Evolutionary conservation across 2,329 filamentous ascomycete species (phyloP).

Genomic region (Paraconiothyrium sp.): DNA sequence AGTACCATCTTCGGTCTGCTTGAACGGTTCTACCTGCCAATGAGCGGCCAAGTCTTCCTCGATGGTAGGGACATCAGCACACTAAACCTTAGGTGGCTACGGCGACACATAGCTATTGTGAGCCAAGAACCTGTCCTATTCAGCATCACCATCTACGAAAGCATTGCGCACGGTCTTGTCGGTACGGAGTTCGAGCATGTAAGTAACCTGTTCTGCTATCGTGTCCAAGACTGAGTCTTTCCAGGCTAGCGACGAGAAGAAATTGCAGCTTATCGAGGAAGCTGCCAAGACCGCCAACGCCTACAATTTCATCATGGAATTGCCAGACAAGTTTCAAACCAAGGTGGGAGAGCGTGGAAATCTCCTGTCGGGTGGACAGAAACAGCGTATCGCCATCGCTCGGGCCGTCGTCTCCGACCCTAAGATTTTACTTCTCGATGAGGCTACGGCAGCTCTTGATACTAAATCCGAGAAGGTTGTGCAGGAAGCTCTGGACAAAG

Average conservation of each 20-base stretch:
- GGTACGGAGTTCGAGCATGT: constrained; percentile 80
- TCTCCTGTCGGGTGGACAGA: constrained; percentile 91
- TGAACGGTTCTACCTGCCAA: constrained; percentile 93
- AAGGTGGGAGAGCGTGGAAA: constrained; percentile 96
- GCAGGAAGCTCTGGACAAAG: constrained; percentile 88
- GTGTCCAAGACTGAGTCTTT: neutral
- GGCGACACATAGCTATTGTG: constrained; percentile 90
- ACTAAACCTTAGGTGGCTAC: constrained; percentile 88
- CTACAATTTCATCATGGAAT: constrained; percentile 83
- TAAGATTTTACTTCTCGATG: constrained; percentile 90
- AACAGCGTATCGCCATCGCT: constrained; percentile 95
- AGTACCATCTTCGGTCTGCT: constrained; percentile 93
- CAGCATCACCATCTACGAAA: constrained; percentile 85
- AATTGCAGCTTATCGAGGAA: constrained; percentile 75
- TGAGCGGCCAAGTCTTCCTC: constrained; percentile 78
- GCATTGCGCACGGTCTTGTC: constrained; percentile 90
- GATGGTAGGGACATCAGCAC: constrained; percentile 84
- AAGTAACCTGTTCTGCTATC: constrained; percentile 8
- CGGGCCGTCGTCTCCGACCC: constrained; percentile 90
- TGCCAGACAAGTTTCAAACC: constrained; percentile 91
- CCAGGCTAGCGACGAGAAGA: constrained; percentile 66
- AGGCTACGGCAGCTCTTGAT: constrained; percentile 92
- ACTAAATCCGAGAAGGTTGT: constrained; percentile 95
- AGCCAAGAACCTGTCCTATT: constrained; percentile 94
- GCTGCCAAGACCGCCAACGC: constrained; percentile 93